Evolutionary conservation across 495 filamentous ascomycete genomes (phyloP).

Genomic region (Hypoxylon cercidicola): DNA sequence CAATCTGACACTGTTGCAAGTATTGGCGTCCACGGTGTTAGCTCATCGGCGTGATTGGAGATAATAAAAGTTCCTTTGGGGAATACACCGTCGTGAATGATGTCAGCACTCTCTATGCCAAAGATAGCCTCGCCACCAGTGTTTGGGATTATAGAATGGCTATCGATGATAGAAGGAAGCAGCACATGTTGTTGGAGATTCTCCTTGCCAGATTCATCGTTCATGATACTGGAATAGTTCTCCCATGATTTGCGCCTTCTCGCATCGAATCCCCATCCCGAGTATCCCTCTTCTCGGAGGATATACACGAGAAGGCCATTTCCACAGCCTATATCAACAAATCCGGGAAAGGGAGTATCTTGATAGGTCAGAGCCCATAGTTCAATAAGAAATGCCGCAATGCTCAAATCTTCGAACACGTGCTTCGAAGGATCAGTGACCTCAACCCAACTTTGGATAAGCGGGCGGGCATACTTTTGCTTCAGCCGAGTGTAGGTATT

Average conservation of each 20-base stretch:
- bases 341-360: conserved; percentile 75
- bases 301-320: conserved; percentile 94
- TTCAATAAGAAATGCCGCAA: conserved; percentile 93
- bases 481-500: conserved; percentile 87
- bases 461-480: conserved; percentile 70
- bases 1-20: conserved; percentile 77
- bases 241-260: conserved; percentile 83
- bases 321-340: conserved; percentile 95
- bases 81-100: conserved; percentile 77
- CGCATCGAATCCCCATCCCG: conserved; percentile 92
- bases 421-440: conserved; percentile 88
- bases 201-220: conserved; percentile 45
- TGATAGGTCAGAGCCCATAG: conserved; percentile 89
- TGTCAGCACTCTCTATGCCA: conserved; percentile 42
- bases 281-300: conserved; percentile 82
- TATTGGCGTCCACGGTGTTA: conserved; percentile 95
- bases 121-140: conserved; percentile 24
- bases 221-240: conserved; percentile 64
- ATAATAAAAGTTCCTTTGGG: conserved; percentile 86
- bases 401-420: conserved; percentile 93
- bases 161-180: conserved; percentile 67
- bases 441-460: conserved; percentile 82
- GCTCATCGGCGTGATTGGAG: conserved; percentile 94
- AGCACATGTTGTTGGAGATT: conserved; percentile 76
- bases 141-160: conserved; percentile 8